Evolutionary conservation across 2,329 filamentous ascomycete genomes (phyloP).

Genomic region (Cordyceps cicadae): DNA sequence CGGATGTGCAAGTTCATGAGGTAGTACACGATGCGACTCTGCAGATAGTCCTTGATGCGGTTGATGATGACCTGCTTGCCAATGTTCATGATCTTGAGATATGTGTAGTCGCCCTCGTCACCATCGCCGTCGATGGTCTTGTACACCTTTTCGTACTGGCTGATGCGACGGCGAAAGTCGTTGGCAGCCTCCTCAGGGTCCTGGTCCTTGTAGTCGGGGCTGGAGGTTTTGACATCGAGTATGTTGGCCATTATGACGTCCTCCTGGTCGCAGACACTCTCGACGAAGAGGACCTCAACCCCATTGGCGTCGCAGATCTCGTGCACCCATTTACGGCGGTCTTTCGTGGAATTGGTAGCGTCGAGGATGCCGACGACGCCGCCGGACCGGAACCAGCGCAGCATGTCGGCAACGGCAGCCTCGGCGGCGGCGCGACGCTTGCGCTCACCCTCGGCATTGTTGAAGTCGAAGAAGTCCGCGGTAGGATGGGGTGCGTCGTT

Average conservation of each 20-base stretch:
- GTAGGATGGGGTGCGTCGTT: slow-evolving; percentile 81
- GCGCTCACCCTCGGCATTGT: slow-evolving; percentile 82
- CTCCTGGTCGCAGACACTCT: slow-evolving; percentile 94
- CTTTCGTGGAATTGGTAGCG: slow-evolving; percentile 92
- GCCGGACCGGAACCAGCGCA: slow-evolving; percentile 75
- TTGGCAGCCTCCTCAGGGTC: slow-evolving; percentile 85
- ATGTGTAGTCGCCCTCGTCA: slow-evolving; percentile 80
- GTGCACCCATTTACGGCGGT: slow-evolving; percentile 82
- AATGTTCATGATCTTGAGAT: slow-evolving; percentile 95
- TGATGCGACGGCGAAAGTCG: slow-evolving; percentile 89
- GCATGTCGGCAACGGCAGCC: slow-evolving; percentile 87
- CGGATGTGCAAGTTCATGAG: slow-evolving; percentile 98
- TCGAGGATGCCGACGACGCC: slow-evolving; percentile 91
- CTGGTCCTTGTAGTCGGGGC: slow-evolving; percentile 87
- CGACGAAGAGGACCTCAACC: slow-evolving; percentile 89
- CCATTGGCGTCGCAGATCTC: slow-evolving; percentile 66
- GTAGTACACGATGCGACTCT: slow-evolving; percentile 94
- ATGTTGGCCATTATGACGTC: slow-evolving; percentile 98
- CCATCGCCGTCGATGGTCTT: slow-evolving; percentile 75
- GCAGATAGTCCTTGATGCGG: slow-evolving; percentile 90
- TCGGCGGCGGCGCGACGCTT: slow-evolving; percentile 82
- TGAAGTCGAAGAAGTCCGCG: slow-evolving; percentile 90
- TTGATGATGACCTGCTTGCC: slow-evolving; percentile 97
- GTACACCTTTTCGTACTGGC: slow-evolving; percentile 96
- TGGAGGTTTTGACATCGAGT: slow-evolving; percentile 92